phyloP scores from a whole-genome alignment of 805 yeast genomes.

The Candida nitratophila region DNA sequence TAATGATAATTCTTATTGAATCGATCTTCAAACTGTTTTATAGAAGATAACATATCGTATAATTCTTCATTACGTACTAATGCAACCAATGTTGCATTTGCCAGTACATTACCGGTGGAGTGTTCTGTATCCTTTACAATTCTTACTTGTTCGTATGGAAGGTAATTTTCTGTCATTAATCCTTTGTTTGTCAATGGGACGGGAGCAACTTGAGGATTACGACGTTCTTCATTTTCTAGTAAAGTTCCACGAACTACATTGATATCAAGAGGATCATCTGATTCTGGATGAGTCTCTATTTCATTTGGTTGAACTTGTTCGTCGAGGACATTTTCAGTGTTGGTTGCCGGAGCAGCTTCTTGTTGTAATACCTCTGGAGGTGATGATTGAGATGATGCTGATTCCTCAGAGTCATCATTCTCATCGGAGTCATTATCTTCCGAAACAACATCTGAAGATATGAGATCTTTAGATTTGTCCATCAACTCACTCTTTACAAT shows the following conservation, averaged over 20 bases:
- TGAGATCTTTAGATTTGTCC: too few relatives aligned
- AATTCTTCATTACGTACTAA: constrained; percentile 37
- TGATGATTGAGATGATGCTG: too few relatives aligned
- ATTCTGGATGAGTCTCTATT: not conserved
- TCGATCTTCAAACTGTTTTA: constrained; percentile 32
- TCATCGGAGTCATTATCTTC: too few relatives aligned
- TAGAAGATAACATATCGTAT: constrained; percentile 32
- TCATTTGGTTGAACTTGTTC: not conserved
- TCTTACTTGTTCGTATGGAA: constrained; percentile 19
- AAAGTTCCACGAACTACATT: constrained; percentile 9
- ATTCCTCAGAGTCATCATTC: not conserved
- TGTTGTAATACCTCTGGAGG: not conserved
- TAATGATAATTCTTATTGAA: constrained; percentile 32
- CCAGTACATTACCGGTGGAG: constrained; percentile 19
- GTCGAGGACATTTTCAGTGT: not conserved
- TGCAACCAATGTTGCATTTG: constrained; percentile 56
- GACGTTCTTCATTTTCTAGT: constrained; percentile 13
- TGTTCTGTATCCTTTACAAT: constrained; percentile 6
- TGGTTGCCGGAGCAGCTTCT: not conserved
- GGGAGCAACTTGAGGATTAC: constrained; percentile 16
- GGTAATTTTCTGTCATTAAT: constrained; percentile 14
- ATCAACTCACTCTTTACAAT: too few relatives aligned
- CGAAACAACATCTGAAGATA: too few relatives aligned
- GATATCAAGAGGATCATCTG: not conserved
- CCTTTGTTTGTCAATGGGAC: constrained; percentile 14